phyloP scores from a whole-genome alignment of 306 rosid species.

The Sechiopsis laciniata region DNA sequence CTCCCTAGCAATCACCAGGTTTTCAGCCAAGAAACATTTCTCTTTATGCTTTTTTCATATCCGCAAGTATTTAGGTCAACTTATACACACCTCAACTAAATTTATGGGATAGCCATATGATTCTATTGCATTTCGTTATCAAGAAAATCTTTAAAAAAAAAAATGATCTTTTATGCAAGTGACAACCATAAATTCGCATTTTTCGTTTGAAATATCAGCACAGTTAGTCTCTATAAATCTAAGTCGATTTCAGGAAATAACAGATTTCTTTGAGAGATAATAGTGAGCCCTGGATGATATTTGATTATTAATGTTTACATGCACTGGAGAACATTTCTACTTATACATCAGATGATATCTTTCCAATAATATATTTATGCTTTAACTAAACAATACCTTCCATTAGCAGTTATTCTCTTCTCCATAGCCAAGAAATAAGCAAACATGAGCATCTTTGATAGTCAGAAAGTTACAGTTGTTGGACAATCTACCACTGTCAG shows the following conservation, averaged over 20 bases:
- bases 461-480: conserved; percentile 10
- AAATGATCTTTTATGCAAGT: no score
- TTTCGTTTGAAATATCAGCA: background rate
- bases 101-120: no score
- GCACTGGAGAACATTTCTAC: background rate
- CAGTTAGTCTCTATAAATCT: background rate
- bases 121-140: no score
- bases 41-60: background rate
- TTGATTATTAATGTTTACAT: background rate
- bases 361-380: background rate
- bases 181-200: no score
- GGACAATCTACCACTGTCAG: conserved; percentile 11
- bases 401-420: conserved; percentile 1
- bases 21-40: background rate
- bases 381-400: conserved; percentile 9
- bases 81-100: no score
- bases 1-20: background rate
- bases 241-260: background rate
- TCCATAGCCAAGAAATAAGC: conserved; percentile 7
- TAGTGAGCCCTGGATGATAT: background rate
- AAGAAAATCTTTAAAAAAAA: no score
- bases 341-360: background rate
- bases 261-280: background rate
- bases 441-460: background rate
- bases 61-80: no score